These are phyloP conservation scores for Spergularia azorica DNA, from an alignment of 179 eudicot species.

Conservation along the genomic window DNA sequence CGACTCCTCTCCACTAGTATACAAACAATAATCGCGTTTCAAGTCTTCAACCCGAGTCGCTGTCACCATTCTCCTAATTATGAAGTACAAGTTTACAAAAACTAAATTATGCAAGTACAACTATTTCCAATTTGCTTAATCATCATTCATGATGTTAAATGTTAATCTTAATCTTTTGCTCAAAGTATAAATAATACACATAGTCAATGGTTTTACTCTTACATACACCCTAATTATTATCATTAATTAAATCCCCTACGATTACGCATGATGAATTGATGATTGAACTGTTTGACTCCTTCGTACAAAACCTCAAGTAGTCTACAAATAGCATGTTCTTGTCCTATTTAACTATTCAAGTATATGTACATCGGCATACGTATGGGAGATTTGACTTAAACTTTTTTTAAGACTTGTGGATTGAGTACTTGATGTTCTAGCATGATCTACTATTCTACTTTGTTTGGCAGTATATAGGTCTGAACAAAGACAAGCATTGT, in stretches of 20 bases:
- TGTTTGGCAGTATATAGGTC: slow-evolving; percentile 1
- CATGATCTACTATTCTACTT: not conserved
- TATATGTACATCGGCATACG: not conserved
- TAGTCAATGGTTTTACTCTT: slow-evolving; percentile 11
- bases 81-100: not conserved
- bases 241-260: not conserved
- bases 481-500: not conserved
- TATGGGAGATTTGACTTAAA: not conserved
- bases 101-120: not conserved
- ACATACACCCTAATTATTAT: no score
- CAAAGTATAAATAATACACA: not conserved
- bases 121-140: not conserved
- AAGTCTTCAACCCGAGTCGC: not conserved
- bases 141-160: not conserved
- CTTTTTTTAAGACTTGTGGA: not conserved
- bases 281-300: slow-evolving; percentile 1
- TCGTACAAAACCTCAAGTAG: slow-evolving; percentile 9
- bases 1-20: not conserved
- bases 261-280: slow-evolving; percentile 3
- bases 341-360: not conserved
- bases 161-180: not conserved
- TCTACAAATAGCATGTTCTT: slow-evolving; percentile 18
- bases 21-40: no score
- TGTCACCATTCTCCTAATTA: not conserved
- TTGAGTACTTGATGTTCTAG: not conserved